Base-by-base conservation (phyloP, 2,329 filamentous ascomycete genomes). In the Venturia pyrina region DNA sequence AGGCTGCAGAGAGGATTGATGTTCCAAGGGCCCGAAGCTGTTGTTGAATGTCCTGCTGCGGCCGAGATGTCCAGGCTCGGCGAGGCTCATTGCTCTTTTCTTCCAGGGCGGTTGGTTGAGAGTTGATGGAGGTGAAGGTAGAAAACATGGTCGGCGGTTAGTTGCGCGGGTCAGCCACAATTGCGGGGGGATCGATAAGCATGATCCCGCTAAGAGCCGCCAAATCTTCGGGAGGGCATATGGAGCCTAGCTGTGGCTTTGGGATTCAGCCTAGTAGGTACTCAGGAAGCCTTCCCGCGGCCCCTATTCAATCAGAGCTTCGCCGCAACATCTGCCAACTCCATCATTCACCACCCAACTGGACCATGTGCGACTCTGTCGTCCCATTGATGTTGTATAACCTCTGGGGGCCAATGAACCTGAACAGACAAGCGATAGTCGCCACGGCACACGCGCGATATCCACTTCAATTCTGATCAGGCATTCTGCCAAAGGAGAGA, bases 1-100 rank as follows among this genome's bases (percentile, higher is more conserved):
- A 6, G 53, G 62, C 44, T 64, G 62, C 44, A 53, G 44, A 13
- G 62, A n/a, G 24, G 43, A 17, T 32, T 64, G 62, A 64, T 44
- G 21, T 32, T 11, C 13, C 32, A 53, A 50, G 43, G 62, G 62
- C 19, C 53, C 21, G 24, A 44, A 50, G 41, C 46, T 37, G 8
- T 53, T 3, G 3, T 44, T 37, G 44, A 40, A 64, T 8, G 15
- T 28, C 34, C 44, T 40, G 44, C 43, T 34, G 41, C 24, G 62
- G 32, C 53, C n/a, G 5, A 59, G 53, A 59, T 59, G 32, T 34
- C 32, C 53, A 37, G 53, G 15, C 53, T 59, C 15, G 19, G 28
- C 32, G 53, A 59, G 53, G 28, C 28, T 34, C 32, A 59, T 59
- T 59, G 53, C n/a, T n/a, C 28, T 37, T 21, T 59, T 37, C 19